These are phyloP conservation scores for Periconia macrospinosa DNA, from an alignment of 2,329 filamentous ascomycete genomes.

Conservation along the genomic window DNA sequence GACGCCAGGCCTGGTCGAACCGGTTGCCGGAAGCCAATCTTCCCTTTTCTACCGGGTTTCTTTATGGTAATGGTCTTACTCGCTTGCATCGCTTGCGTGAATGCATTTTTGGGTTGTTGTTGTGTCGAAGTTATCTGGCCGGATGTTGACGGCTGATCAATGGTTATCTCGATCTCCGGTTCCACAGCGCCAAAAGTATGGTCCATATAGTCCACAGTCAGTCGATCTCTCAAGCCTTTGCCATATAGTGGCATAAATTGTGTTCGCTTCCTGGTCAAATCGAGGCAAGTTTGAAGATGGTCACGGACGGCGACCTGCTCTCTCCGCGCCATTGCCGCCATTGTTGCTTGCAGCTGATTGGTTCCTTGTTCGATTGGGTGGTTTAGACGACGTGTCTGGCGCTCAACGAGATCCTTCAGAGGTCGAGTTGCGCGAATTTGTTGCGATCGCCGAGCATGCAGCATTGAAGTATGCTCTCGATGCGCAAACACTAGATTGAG, in stretches of 20 bases:
- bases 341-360: conserved; percentile 67
- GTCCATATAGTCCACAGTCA: conserved; percentile 60
- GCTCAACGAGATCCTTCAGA: conserved; percentile 71
- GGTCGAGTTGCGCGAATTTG: conserved; percentile 65
- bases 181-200: conserved; percentile 44
- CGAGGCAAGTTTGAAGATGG: conserved; percentile 78
- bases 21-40: conserved; percentile 34
- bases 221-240: conserved; percentile 71
- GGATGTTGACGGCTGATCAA: neutral
- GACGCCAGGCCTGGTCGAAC: conserved; percentile 26
- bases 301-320: conserved; percentile 67
- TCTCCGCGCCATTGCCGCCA: conserved; percentile 69
- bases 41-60: conserved; percentile 35
- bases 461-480: conserved; percentile 63
- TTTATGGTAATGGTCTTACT: conserved; percentile 43
- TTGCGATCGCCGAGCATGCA: conserved; percentile 48
- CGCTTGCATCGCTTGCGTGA: neutral
- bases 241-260: conserved; percentile 83
- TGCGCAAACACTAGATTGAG: conserved; percentile 76
- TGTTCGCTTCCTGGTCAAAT: conserved; percentile 78
- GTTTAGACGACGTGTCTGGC: conserved; percentile 63
- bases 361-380: conserved; percentile 54
- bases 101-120: conserved; percentile 9
- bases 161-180: conserved; percentile 24
- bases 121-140: conserved; percentile 13